phyloP scores from a whole-genome alignment of 2,329 filamentous ascomycete genomes.

The Elsinoe arachidis region DNA sequence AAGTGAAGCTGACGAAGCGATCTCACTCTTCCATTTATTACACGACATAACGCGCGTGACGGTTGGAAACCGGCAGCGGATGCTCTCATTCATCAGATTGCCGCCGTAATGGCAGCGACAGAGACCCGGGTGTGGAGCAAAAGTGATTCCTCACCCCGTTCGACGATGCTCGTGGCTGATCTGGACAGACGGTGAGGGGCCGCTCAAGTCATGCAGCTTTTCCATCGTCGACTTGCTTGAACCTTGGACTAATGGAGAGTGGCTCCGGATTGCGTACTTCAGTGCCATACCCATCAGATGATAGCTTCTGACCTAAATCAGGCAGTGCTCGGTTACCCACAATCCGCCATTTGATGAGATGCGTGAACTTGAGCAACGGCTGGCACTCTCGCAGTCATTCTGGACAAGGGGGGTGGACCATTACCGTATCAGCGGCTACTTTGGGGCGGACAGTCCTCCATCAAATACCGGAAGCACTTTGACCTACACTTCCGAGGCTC shows the following conservation, averaged over 20 bases:
- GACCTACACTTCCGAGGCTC: neutral
- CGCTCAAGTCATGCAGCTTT: neutral
- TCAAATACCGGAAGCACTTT: neutral
- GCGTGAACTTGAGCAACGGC: neutral
- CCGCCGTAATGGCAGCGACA: neutral
- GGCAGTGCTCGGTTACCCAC: neutral
- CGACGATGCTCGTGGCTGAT: neutral
- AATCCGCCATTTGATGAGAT: neutral
- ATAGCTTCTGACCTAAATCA: neutral
- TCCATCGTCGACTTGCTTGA: neutral
- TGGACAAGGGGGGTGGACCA: neutral
- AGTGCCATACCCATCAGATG: no score
- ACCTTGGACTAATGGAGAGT: neutral
- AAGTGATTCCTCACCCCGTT: neutral
- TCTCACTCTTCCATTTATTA: no score
- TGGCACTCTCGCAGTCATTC: neutral
- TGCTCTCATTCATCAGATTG: no score
- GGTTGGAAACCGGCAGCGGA: no score
- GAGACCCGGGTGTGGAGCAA: neutral
- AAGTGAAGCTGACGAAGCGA: no score
- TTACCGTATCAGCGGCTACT: neutral
- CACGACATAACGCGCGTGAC: no score
- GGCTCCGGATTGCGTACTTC: neutral
- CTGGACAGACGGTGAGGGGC: neutral
- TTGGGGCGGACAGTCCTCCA: neutral